phyloP scores from a whole-genome alignment of 768 basidiomycete genomes.

The Lactifluus echinatus region DNA sequence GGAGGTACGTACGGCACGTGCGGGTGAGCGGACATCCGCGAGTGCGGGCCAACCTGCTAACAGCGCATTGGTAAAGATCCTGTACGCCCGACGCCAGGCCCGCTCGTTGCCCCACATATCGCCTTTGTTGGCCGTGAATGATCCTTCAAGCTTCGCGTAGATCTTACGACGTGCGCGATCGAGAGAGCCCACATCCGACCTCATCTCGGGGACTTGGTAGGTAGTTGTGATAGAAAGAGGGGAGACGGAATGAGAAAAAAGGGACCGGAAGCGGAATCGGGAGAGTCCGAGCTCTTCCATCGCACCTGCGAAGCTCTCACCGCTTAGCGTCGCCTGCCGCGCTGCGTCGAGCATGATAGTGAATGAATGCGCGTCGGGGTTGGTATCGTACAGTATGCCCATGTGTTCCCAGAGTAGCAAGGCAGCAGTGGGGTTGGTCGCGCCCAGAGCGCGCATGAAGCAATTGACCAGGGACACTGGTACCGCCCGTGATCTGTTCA shows the following conservation, averaged over 20 bases:
- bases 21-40: constrained; percentile 34
- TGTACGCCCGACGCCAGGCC: constrained; percentile 41
- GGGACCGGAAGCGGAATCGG: constrained; percentile 26
- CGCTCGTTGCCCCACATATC: constrained; percentile 26
- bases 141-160: constrained; percentile 25
- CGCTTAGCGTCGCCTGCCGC: constrained; percentile 41
- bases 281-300: constrained; percentile 36
- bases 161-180: constrained; percentile 21
- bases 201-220: background rate
- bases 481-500: background rate
- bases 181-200: background rate
- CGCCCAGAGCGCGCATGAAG: constrained; percentile 43
- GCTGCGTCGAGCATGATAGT: constrained; percentile 54
- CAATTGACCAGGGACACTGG: constrained; percentile 20
- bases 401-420: constrained; percentile 66
- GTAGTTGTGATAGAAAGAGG: too few relatives aligned
- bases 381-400: constrained; percentile 45
- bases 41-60: constrained; percentile 49
- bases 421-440: constrained; percentile 46
- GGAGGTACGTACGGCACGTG: constrained; percentile 27
- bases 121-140: constrained; percentile 22
- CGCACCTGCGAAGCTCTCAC: constrained; percentile 43
- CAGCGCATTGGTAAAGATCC: constrained; percentile 47
- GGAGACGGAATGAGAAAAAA: too few relatives aligned
- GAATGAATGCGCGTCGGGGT: constrained; percentile 49